Conservation (phyloP, 169 alveolate genomes). For the Plasmodium gonderi region DNA sequence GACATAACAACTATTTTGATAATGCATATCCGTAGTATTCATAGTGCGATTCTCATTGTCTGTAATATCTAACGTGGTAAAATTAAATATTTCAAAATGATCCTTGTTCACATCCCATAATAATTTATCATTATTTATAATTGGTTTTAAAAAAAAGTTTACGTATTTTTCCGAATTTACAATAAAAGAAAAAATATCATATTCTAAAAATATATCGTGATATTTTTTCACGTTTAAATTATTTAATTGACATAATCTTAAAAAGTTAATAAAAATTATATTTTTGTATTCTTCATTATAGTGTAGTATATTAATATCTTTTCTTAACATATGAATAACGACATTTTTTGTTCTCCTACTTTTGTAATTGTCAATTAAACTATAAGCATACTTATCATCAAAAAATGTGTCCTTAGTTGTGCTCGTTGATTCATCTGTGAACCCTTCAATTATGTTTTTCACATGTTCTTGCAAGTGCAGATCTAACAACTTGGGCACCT, state of each 20-base stretch:
- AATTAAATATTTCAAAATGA: neutral
- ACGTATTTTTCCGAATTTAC: constrained; percentile 38
- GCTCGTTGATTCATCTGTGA: neutral
- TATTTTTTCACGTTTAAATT: constrained; percentile 55
- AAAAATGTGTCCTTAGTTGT: constrained; percentile 54
- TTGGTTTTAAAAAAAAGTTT: constrained; percentile 60
- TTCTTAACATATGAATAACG: constrained; percentile 76
- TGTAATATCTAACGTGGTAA: neutral
- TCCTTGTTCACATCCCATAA: constrained; percentile 67
- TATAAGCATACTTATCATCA: constrained; percentile 80
- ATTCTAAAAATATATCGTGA: constrained; percentile 73
- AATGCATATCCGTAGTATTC: neutral
- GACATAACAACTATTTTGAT: neutral
- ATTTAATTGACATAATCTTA: constrained; percentile 73
- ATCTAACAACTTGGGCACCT: neutral
- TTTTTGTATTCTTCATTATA: constrained; percentile 62
- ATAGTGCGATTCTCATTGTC: neutral
- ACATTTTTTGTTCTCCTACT: constrained; percentile 81
- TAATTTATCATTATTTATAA: constrained; percentile 64
- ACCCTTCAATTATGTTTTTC: neutral
- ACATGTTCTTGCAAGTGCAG: neutral
- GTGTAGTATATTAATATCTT: constrained; percentile 57
- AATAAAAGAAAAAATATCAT: constrained; percentile 22
- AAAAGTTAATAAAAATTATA: constrained; percentile 64
- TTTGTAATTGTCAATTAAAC: constrained; percentile 82